A percentile compares a stretch with the other conserved stretches of the same genome.
phyloP scores from a whole-genome alignment of 169 alveolate species.

The Plasmodium fragile region DNA sequence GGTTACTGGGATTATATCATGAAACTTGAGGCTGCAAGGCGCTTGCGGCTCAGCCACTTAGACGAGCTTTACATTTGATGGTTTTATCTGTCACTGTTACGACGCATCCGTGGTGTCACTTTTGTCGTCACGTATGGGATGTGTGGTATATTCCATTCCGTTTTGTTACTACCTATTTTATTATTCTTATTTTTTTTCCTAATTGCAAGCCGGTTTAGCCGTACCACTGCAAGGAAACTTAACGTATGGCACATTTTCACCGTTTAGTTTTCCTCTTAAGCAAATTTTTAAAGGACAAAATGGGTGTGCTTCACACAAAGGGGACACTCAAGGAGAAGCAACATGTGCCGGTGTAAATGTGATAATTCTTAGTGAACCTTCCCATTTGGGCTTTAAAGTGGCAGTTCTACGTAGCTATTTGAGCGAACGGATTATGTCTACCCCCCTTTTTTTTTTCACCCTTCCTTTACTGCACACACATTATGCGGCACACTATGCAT shows the following conservation, averaged over 20 bases:
- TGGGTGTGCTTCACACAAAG: background rate
- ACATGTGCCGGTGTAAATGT: background rate
- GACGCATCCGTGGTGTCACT: background rate
- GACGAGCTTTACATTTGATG: slow-evolving; percentile 21
- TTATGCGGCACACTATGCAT: background rate
- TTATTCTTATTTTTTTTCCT: background rate
- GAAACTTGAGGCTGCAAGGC: slow-evolving; percentile 45
- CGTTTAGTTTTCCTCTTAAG: background rate
- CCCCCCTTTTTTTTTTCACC: background rate
- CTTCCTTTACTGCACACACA: background rate
- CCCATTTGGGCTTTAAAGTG: background rate
- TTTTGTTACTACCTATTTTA: background rate
- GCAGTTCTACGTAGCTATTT: background rate
- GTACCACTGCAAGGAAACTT: background rate
- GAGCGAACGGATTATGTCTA: background rate
- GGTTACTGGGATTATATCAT: slow-evolving; percentile 56
- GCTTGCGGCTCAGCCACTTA: slow-evolving; percentile 31
- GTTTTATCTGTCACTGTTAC: background rate
- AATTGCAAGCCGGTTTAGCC: background rate
- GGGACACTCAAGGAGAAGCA: background rate
- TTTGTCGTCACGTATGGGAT: background rate
- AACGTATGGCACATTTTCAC: background rate
- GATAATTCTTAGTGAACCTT: background rate
- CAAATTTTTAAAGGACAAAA: background rate
- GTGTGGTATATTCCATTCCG: background rate